phyloP scores from a whole-genome alignment of 225 moss, liverwort and hornwort genomes.

The Pleurozium schreberi region DNA sequence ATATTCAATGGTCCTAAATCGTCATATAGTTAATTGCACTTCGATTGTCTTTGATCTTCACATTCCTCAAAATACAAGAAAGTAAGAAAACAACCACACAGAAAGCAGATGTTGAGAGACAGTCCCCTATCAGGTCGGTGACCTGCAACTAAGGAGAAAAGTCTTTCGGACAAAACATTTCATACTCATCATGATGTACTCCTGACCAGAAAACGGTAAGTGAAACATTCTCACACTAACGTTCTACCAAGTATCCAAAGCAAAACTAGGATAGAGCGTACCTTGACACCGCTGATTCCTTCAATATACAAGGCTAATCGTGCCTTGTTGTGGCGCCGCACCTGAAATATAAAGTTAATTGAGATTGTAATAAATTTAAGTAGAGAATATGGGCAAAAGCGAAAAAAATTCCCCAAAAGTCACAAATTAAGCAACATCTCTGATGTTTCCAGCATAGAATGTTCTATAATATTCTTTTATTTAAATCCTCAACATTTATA shows the following conservation, averaged over 20 bases:
- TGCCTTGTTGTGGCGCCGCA: slow-evolving; percentile 78
- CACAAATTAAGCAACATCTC: neutral
- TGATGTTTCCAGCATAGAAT: neutral
- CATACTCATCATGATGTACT: neutral
- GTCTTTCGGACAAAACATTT: neutral
- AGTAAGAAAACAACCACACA: neutral
- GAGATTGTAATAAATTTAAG: neutral
- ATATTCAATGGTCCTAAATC: neutral
- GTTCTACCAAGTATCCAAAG: neutral
- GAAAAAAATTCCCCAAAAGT: neutral
- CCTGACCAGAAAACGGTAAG: neutral
- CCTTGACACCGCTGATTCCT: slow-evolving; percentile 78
- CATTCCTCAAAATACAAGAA: neutral
- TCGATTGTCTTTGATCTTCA: neutral
- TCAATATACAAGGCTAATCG: slow-evolving; percentile 72
- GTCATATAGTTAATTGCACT: neutral
- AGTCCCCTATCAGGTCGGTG: neutral
- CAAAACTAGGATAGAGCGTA: neutral
- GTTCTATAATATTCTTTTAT: too few relatives aligned
- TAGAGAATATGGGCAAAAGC: neutral
- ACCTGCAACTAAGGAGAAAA: neutral
- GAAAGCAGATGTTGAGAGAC: neutral
- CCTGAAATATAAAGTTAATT: slow-evolving; percentile 21
- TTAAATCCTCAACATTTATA: neutral
- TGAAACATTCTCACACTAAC: neutral